Evolutionary conservation across 2,329 filamentous ascomycete species (phyloP).

Genomic region (Fusarium poae): DNA sequence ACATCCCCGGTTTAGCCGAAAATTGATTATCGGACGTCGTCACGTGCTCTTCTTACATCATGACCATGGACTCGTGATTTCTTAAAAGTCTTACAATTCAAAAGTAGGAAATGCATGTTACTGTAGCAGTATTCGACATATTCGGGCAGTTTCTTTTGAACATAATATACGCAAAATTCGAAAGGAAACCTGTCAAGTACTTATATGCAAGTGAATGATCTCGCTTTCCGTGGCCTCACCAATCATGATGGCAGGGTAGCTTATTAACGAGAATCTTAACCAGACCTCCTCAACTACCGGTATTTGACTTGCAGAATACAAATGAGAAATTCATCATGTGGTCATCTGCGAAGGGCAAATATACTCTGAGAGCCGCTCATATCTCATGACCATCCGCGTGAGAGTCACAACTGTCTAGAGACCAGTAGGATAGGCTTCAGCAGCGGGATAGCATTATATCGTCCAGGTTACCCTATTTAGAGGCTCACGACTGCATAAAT

Average conservation of each 20-base stretch:
- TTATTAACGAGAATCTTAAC: background rate
- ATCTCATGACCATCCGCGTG: background rate
- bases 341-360: no score
- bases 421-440: background rate
- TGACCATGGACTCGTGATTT: background rate
- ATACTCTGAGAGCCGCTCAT: background rate
- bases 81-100: background rate
- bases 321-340: background rate
- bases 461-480: background rate
- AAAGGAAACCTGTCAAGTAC: background rate
- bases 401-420: background rate
- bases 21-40: slow-evolving; percentile 24
- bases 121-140: no score
- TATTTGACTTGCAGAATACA: background rate
- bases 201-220: background rate
- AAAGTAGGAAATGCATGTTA: background rate
- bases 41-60: slow-evolving; percentile 39
- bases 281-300: background rate
- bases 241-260: background rate
- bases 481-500: background rate
- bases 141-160: background rate
- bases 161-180: background rate
- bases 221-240: background rate
- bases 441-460: background rate
- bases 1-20: slow-evolving; percentile 45